Evolutionary conservation across 768 basidiomycete species (phyloP).

Genomic region (Strobilomyces confusus): DNA sequence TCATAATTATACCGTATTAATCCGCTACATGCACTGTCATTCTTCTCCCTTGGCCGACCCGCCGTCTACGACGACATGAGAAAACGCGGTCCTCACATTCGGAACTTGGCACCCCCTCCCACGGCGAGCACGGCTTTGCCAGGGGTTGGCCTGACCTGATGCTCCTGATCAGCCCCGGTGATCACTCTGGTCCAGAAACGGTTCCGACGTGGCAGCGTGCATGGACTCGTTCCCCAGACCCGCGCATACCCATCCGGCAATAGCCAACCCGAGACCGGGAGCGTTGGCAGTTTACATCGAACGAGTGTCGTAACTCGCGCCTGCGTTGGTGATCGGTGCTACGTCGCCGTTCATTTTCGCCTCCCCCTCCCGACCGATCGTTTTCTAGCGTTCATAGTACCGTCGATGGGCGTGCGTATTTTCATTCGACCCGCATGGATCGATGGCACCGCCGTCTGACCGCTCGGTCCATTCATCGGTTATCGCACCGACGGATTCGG

Average conservation of each 20-base stretch:
- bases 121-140: conserved; percentile 11
- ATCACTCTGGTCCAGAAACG: not conserved
- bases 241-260: not conserved
- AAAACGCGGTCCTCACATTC: conserved; percentile 1
- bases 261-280: not conserved
- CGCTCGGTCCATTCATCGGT: not conserved
- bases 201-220: conserved; percentile 3
- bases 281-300: not conserved
- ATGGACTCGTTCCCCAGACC: not conserved
- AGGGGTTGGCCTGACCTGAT: not conserved
- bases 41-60: too few relatives aligned
- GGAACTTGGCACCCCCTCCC: conserved; percentile 1
- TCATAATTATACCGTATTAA: conserved; percentile 37
- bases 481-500: too few relatives aligned
- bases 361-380: not conserved
- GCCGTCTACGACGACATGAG: conserved; percentile 2
- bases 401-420: conserved; percentile 1
- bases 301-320: conserved; percentile 5
- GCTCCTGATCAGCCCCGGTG: conserved; percentile 7
- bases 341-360: conserved; percentile 14
- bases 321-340: conserved; percentile 3
- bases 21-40: too few relatives aligned
- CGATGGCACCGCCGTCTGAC: not conserved
- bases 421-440: not conserved
- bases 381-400: too few relatives aligned